Evolutionary conservation across 805 yeast species (phyloP).

Genomic region (Lachancea lanzarotensis): DNA sequence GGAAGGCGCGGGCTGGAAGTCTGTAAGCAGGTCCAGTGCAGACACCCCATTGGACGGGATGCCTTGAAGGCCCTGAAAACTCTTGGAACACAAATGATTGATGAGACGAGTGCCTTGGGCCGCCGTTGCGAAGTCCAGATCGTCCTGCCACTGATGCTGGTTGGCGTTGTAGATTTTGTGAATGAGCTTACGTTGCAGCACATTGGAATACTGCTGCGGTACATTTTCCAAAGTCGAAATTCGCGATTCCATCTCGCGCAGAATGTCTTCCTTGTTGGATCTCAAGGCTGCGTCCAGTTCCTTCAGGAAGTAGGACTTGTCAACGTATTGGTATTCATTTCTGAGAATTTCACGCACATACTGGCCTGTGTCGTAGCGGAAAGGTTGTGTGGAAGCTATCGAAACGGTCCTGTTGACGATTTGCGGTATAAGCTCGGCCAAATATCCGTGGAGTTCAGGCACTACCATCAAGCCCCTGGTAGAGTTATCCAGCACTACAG

Average conservation of each 20-base stretch:
- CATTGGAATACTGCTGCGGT: conserved; percentile 24
- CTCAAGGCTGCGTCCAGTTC: conserved; percentile 26
- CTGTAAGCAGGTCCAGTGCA: conserved; percentile 25
- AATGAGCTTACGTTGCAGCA: conserved; percentile 23
- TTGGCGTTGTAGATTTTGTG: conserved; percentile 29
- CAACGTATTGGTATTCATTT: conserved; percentile 28
- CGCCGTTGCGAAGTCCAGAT: conserved; percentile 32
- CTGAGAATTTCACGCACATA: conserved; percentile 30
- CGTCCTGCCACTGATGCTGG: conserved; percentile 31
- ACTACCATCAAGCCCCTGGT: conserved; percentile 20
- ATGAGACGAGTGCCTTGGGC: conserved; percentile 35
- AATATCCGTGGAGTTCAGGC: conserved; percentile 27
- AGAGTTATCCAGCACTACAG: conserved; percentile 24
- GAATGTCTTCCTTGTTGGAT: conserved; percentile 23
- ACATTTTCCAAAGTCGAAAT: conserved; percentile 4
- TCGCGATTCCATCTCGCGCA: conserved; percentile 19
- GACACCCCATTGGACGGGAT: conserved; percentile 21
- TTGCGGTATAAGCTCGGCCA: conserved; percentile 16
- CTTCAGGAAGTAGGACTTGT: conserved; percentile 22
- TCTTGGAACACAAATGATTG: conserved; percentile 32
- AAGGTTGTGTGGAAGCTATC: conserved; percentile 1
- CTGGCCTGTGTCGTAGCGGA: conserved; percentile 23
- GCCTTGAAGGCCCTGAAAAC: conserved; percentile 18
- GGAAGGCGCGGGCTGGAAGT: conserved; percentile 15
- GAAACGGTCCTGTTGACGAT: conserved; percentile 1